Conservation (phyloP, 2,329 filamentous ascomycete species). For the Plectosphaerella plurivora region DNA sequence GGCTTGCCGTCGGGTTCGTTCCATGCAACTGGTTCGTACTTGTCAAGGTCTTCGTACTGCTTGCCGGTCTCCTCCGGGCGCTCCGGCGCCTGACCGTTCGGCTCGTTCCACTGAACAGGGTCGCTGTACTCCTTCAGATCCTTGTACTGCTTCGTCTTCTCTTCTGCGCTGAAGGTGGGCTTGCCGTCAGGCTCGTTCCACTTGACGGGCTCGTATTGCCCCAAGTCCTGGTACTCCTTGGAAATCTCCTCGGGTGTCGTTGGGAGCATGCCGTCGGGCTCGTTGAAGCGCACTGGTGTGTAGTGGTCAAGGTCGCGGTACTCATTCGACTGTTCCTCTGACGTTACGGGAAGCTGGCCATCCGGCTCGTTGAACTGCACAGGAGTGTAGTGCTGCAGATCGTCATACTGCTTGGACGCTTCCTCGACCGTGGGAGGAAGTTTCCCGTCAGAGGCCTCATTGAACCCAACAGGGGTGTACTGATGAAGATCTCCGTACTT, state of each 20-base stretch:
- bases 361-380: constrained; percentile 31
- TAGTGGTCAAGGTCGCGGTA: constrained; percentile 30
- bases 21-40: constrained; percentile 23
- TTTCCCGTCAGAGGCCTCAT: constrained; percentile 30
- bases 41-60: constrained; percentile 32
- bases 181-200: constrained; percentile 33
- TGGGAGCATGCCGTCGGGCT: constrained; percentile 32
- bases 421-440: constrained; percentile 21
- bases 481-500: constrained; percentile 32
- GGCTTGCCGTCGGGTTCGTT: constrained; percentile 15
- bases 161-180: constrained; percentile 23
- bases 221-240: constrained; percentile 33
- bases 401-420: constrained; percentile 31
- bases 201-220: constrained; percentile 26
- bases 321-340: constrained; percentile 32
- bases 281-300: constrained; percentile 19
- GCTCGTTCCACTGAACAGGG: constrained; percentile 27
- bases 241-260: constrained; percentile 27
- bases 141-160: constrained; percentile 33
- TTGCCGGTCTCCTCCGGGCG: constrained; percentile 30
- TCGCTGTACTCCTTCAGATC: constrained; percentile 27
- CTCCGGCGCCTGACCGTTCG: constrained; percentile 21
- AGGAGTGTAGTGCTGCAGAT: constrained; percentile 29
- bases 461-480: constrained; percentile 29
- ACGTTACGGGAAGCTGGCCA: constrained; percentile 20